These are phyloP conservation scores for Yamadazyma insecticola DNA, from an alignment of 805 yeast genomes.

Conservation along the genomic window DNA sequence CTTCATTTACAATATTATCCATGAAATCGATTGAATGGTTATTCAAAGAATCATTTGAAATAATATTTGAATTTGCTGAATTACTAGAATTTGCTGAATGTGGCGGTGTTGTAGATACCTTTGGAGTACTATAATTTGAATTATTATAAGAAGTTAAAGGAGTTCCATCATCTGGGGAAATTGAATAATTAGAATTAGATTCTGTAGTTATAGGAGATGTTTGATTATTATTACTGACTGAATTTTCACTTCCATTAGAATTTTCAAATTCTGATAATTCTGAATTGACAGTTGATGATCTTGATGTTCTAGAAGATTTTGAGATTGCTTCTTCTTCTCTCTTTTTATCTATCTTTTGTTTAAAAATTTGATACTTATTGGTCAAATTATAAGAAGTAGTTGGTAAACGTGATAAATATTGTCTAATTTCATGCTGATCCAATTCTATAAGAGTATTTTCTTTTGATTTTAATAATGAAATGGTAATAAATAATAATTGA, in stretches of 20 bases:
- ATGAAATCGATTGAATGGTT: constrained; percentile 52
- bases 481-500: constrained; percentile 67
- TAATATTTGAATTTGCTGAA: constrained; percentile 13
- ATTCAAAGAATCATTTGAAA: constrained; percentile 22
- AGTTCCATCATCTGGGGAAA: neutral
- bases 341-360: constrained; percentile 15
- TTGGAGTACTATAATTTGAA: too few relatives aligned
- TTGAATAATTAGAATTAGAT: constrained; percentile 1
- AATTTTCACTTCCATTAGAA: too few relatives aligned
- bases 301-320: constrained; percentile 6
- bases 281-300: constrained; percentile 10
- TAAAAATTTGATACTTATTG: constrained; percentile 31
- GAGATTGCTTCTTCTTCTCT: constrained; percentile 11
- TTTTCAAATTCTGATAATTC: too few relatives aligned
- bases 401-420: constrained; percentile 59
- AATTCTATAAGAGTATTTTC: constrained; percentile 76
- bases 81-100: too few relatives aligned
- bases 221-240: too few relatives aligned
- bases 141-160: too few relatives aligned
- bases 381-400: constrained; percentile 36
- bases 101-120: too few relatives aligned
- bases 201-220: too few relatives aligned
- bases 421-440: constrained; percentile 86
- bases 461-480: constrained; percentile 76
- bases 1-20: constrained; percentile 67